These are phyloP conservation scores for Alternaria panax DNA, from an alignment of 2,329 filamentous ascomycete species.

Conservation along the genomic window DNA sequence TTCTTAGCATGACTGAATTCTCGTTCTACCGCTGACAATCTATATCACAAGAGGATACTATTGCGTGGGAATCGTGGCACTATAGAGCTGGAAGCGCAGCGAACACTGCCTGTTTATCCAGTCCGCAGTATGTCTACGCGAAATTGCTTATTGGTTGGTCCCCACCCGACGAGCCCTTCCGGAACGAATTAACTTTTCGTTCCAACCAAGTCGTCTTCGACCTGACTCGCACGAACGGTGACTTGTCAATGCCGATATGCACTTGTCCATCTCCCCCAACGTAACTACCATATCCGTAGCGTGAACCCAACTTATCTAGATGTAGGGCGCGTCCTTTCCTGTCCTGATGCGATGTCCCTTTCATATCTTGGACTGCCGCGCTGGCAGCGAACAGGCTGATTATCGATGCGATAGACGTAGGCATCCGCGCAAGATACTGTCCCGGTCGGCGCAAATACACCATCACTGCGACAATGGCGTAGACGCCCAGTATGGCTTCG, in stretches of 20 bases:
- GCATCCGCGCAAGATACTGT: slow-evolving; percentile 59
- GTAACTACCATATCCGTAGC: slow-evolving; percentile 61
- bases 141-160: background rate
- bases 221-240: slow-evolving; percentile 47
- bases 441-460: slow-evolving; percentile 56
- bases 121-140: too few species aligned
- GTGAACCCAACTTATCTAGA: slow-evolving; percentile 24
- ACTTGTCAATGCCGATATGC: slow-evolving; percentile 62
- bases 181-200: too few species aligned
- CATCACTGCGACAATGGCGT: slow-evolving; percentile 52
- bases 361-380: slow-evolving; percentile 50
- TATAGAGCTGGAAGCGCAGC: too few species aligned
- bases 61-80: too few species aligned
- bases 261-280: slow-evolving; percentile 57
- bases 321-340: slow-evolving; percentile 23
- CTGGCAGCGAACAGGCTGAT: slow-evolving; percentile 60
- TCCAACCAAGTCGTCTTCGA: slow-evolving; percentile 28
- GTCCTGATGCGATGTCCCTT: slow-evolving; percentile 26
- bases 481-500: slow-evolving; percentile 53
- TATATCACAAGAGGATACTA: too few species aligned
- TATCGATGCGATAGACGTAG: slow-evolving; percentile 59
- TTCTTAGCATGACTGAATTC: too few species aligned
- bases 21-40: too few species aligned
- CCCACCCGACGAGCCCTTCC: background rate
- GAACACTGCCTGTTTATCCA: too few species aligned